phyloP scores from a whole-genome alignment of 139 green algal genomes.

The Chlamydomonas eustigma region DNA sequence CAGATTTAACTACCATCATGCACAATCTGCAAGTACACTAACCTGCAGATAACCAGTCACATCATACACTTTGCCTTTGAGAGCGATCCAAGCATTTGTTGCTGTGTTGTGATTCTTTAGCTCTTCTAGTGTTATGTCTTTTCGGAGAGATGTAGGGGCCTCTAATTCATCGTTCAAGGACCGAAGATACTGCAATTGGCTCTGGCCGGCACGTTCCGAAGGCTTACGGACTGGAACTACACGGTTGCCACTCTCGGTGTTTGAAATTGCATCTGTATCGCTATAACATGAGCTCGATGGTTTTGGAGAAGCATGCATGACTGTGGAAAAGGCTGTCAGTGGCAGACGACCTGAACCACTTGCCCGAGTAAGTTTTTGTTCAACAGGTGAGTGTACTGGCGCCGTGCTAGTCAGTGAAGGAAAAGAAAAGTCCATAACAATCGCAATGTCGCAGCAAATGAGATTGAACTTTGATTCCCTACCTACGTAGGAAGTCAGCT shows the following conservation, averaged over 20 bases:
- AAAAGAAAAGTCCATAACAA: too few relatives aligned
- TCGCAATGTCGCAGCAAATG: too few relatives aligned
- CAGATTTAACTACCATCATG: too few relatives aligned
- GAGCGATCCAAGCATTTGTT: neutral
- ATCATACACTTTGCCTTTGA: conserved; percentile 7
- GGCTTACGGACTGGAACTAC: neutral
- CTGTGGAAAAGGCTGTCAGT: neutral
- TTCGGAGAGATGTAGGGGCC: neutral
- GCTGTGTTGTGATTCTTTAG: neutral
- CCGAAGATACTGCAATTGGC: neutral
- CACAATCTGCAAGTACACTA: neutral
- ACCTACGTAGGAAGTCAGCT: too few relatives aligned
- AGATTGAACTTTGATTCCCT: too few relatives aligned
- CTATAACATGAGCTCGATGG: neutral
- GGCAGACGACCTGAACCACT: neutral
- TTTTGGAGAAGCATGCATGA: neutral
- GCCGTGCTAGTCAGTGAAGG: too few relatives aligned
- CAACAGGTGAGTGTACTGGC: too few relatives aligned
- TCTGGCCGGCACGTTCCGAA: neutral
- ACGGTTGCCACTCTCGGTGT: neutral
- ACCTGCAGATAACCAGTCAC: neutral
- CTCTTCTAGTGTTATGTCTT: neutral
- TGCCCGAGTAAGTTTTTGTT: too few relatives aligned
- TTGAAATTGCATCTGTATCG: neutral
- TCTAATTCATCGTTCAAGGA: neutral